Evolutionary conservation across 805 yeast species (phyloP), one percentile per base, ranked within the genome.

Genomic region (Teunomyces stri): DNA sequence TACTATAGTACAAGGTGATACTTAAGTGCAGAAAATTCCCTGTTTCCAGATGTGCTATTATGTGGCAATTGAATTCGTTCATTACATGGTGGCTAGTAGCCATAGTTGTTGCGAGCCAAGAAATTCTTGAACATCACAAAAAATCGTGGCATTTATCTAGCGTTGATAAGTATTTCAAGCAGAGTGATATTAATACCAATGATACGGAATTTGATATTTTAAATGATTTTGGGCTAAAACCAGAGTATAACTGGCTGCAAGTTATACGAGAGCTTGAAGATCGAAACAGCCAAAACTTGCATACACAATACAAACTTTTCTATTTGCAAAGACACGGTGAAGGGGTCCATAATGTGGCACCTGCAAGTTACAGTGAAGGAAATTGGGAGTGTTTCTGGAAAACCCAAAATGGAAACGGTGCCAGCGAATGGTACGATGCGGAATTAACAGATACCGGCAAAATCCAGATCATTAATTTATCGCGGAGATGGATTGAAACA

Each of bases 291-390:
- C 38, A 53, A 20, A 39, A 45, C 10, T 34, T 33, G 28, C 9
- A 20, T 20, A 12, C 16, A 21, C 34, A 30, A n/a, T 56, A 58
- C 46, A 66, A 65, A 46, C 48, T 67, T 28, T 48, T 67, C 15
- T 65, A 62, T 35, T 43, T 67, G 6, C 67, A 61, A 31, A 53
- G 72, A 46, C 72, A 67, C 47, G 69, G 69, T 9, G 66, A 66
- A 52, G 71, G 68, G 7, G 62, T 49, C 45, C 72, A 67, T 46
- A 66, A 66, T 44, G 49, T 61, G 20, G 69, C 62, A 0, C 58
- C 58, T 2, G 6, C 18, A 4, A 15, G 45, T 13, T 62, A 55
- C 39, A 27, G 45, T n/a, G 13, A 13, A 2, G 30, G 33, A 3
- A 58, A 60, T 5, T 66, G 69, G 70, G 34, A 21, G 15, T 67